phyloP scores from a whole-genome alignment of 805 yeast genomes.

The Candida nemodendra region DNA sequence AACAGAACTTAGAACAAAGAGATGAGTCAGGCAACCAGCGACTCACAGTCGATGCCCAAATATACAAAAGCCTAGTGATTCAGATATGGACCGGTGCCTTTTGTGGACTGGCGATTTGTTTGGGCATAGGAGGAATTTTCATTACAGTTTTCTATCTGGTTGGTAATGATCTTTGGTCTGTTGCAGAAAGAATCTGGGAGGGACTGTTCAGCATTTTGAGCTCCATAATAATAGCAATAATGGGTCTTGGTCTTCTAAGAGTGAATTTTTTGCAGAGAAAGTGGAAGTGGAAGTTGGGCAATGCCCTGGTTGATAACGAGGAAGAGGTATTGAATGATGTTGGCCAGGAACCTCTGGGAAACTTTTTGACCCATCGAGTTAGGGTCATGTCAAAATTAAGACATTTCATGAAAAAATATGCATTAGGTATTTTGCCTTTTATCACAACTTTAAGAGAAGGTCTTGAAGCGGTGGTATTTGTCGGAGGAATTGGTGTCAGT shows the following conservation, averaged over 20 bases:
- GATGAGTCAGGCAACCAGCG: constrained; percentile 29
- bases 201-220: constrained; percentile 79
- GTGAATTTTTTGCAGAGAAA: constrained; percentile 79
- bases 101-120: constrained; percentile 66
- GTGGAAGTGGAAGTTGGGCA: constrained; percentile 59
- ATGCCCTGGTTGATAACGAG: constrained; percentile 24
- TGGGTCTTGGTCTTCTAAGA: constrained; percentile 83
- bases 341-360: constrained; percentile 18
- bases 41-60: constrained; percentile 30
- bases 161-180: constrained; percentile 84
- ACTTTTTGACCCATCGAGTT: constrained; percentile 12
- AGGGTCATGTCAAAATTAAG: constrained; percentile 26
- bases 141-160: constrained; percentile 68
- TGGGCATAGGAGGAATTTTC: constrained; percentile 70
- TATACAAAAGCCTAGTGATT: constrained; percentile 47
- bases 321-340: constrained; percentile 16
- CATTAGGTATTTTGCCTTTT: constrained; percentile 74
- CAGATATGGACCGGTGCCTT: constrained; percentile 86
- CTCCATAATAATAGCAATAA: constrained; percentile 72
- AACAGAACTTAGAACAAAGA: constrained; percentile 49
- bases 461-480: constrained; percentile 84
- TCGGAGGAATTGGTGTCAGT: constrained; percentile 83
- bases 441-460: constrained; percentile 88
- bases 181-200: constrained; percentile 88
- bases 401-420: constrained; percentile 54